These are phyloP conservation scores for Baudoinia panamericana DNA, from an alignment of 495 filamentous ascomycete species.

Conservation along the genomic window DNA sequence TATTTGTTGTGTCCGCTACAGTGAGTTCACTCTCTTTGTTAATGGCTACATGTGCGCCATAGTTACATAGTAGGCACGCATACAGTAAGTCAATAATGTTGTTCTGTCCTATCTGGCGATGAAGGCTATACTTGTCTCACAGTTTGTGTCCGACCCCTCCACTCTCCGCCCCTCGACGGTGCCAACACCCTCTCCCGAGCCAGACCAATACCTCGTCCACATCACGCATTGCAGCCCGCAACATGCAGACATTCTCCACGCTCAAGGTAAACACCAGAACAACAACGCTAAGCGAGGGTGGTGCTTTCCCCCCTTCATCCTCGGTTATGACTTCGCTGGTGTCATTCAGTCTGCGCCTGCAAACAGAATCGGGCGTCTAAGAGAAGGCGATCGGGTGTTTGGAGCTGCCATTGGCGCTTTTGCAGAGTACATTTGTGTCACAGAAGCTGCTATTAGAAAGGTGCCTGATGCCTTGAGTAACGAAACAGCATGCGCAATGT, in stretches of 20 bases:
- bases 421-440: constrained; percentile 28
- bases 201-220: constrained; percentile 15
- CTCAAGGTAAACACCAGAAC: constrained; percentile 28
- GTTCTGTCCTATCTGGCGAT: no score
- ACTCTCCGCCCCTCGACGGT: constrained; percentile 12
- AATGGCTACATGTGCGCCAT: no score
- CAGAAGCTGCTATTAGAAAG: constrained; percentile 17
- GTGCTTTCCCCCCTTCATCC: constrained; percentile 28
- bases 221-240: constrained; percentile 27
- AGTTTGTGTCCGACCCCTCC: constrained; percentile 21
- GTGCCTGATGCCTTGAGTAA: constrained; percentile 22
- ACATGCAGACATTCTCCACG: constrained; percentile 33
- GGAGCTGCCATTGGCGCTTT: constrained; percentile 29
- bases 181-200: constrained; percentile 12
- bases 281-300: constrained; percentile 16
- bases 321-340: constrained; percentile 32
- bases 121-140: constrained; percentile 24
- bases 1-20: no score
- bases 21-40: no score
- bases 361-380: constrained; percentile 1
- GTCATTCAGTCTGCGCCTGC: constrained; percentile 19
- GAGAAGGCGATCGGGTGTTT: constrained; percentile 26
- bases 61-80: no score
- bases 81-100: no score
- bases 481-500: constrained; percentile 24